A percentile compares a stretch with the other conserved stretches of the same genome.
These are phyloP conservation scores for Vaccinium vitisidaea DNA, from an alignment of 148 eudicot species.

Conservation along the genomic window DNA sequence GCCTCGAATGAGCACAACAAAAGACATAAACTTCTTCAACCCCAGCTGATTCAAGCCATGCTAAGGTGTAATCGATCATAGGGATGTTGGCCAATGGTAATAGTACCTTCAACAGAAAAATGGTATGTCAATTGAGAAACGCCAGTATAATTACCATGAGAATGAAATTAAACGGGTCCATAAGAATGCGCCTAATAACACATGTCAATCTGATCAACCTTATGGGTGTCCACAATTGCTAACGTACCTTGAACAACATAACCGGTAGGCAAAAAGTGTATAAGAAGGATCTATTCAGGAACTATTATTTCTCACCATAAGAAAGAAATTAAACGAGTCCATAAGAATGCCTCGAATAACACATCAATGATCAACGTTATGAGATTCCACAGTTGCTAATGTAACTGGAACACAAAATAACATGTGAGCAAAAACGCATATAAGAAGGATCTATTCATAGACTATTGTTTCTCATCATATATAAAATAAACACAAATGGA, in stretches of 20 bases:
- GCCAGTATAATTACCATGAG: constrained; percentile 5
- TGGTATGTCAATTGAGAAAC: background rate
- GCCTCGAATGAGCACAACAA: constrained; percentile 95
- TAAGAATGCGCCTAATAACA: background rate
- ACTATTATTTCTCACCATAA: background rate
- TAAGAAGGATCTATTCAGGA: background rate
- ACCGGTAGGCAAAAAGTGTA: background rate
- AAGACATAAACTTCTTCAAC: constrained; percentile 91
- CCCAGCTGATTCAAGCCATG: constrained; percentile 97
- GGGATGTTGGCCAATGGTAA: constrained; percentile 82
- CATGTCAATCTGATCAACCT: background rate
- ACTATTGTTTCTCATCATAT: background rate
- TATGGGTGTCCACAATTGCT: background rate
- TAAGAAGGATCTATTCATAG: background rate
- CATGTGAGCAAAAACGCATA: background rate
- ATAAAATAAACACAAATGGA: background rate
- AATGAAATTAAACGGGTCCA: background rate
- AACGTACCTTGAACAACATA: background rate
- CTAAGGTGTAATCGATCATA: constrained; percentile 90
- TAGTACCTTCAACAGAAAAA: constrained; percentile 59
- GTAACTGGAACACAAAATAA: constrained; percentile 5
- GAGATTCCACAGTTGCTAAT: background rate
- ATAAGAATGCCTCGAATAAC: background rate
- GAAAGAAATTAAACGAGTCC: background rate
- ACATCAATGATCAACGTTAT: background rate